These are phyloP conservation scores for Mucor plumbeus DNA, from an alignment of 371 early-diverging fungal species.

Conservation along the genomic window DNA sequence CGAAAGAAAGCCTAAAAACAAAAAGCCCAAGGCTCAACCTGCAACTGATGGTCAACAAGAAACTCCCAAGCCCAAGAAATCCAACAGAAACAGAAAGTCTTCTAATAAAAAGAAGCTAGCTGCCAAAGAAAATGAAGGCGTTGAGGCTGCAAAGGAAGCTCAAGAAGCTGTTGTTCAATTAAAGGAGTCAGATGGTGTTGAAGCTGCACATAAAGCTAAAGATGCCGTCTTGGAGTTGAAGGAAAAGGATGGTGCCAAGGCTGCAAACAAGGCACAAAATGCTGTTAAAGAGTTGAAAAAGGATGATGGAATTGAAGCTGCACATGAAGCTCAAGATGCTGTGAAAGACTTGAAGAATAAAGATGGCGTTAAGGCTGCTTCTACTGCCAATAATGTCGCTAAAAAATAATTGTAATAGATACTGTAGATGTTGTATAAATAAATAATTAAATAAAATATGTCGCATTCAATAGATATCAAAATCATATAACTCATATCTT, in stretches of 20 bases:
- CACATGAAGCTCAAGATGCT: slow-evolving; percentile 15
- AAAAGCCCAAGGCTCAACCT: slow-evolving; percentile 2
- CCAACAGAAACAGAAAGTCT: slow-evolving; percentile 6
- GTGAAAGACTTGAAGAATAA: slow-evolving; percentile 26
- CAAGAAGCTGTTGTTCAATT: slow-evolving; percentile 15
- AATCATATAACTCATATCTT: too few species aligned
- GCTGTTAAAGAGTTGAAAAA: neutral
- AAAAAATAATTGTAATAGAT: slow-evolving; percentile 8
- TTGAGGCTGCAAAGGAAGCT: slow-evolving; percentile 16
- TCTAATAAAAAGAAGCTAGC: slow-evolving; percentile 17
- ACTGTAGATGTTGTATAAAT: slow-evolving; percentile 10
- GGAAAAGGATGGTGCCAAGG: slow-evolving; percentile 23
- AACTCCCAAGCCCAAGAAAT: slow-evolving; percentile 9
- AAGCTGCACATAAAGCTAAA: slow-evolving; percentile 20
- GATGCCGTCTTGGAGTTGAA: slow-evolving; percentile 22
- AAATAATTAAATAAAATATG: neutral
- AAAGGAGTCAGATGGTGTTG: slow-evolving; percentile 23
- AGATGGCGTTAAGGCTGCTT: slow-evolving; percentile 23
- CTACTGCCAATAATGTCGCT: slow-evolving; percentile 12
- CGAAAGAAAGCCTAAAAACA: slow-evolving; percentile 5
- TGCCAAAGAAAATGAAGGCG: slow-evolving; percentile 23
- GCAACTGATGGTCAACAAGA: neutral
- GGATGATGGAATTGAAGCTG: slow-evolving; percentile 19
- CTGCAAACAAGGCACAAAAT: slow-evolving; percentile 5
- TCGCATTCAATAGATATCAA: too few species aligned